Base-by-base conservation (phyloP, 2,329 filamentous ascomycete genomes). In the Colletotrichum sidae region DNA sequence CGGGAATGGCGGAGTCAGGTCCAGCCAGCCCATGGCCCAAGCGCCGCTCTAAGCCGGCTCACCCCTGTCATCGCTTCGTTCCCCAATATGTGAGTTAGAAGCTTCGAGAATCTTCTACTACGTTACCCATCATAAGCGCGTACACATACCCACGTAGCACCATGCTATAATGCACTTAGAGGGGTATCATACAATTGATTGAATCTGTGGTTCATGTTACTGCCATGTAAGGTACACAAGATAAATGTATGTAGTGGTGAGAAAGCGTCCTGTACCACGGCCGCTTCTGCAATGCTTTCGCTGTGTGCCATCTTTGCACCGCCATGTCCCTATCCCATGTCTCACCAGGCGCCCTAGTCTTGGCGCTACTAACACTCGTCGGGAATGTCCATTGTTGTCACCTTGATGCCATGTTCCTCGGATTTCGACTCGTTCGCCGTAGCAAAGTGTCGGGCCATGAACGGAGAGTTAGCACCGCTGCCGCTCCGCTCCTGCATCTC, bases 401-500 rank as follows among this genome's bases (percentile, higher is more conserved):
- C 61, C 59, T 74, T 73, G 47, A 71, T 70, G 17, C 55, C 68
- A 65, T 58, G 70, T 49, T 67, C 71, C 60, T 62, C 67, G 11
- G 54, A 65, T 55, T 17, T 68, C 47, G 57, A 65, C 67, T 62
- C 58, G 25, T 65, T 41, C 39, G 41, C 41, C 58, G 47, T 64
- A 1, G 63, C 64, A 46, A 46, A 17, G 10, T 69, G 64, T 11
- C 68, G 71, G 17, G 69, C 60, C 33, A 77, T 63, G 44, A 77
- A 74, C 7, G 72, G 70, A 6, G 68, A 68, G 11, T 68, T 49
- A 45, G 39, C 57, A 17, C 51, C 57, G 8, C 70, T 69, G 25
- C 71, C 71, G 41, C 68, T 67, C 37, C 78, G 76, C 67, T 83
- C 80, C 68, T 81, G 78, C 81, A 83, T 83, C 69, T 83, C 81